These are phyloP conservation scores for Pilasporangium apinafurcum DNA, from an alignment of 352 stramenopile species.

Conservation along the genomic window DNA sequence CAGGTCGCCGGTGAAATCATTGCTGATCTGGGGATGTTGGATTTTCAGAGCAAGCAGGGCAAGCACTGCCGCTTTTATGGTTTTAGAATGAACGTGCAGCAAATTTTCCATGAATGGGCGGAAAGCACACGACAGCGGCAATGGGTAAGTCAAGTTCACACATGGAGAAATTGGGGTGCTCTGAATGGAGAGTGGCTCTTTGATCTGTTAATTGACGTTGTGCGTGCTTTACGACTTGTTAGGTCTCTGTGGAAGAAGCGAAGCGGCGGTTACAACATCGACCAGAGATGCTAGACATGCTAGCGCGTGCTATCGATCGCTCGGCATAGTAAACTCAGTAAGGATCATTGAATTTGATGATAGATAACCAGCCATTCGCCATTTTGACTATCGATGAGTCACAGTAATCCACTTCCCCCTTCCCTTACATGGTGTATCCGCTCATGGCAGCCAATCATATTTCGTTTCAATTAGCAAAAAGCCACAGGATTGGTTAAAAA, in stretches of 20 bases:
- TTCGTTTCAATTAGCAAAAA: no score
- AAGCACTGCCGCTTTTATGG: conserved; percentile 45
- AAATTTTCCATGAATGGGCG: conserved; percentile 49
- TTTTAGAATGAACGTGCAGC: conserved; percentile 20
- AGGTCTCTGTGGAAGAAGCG: conserved; percentile 27
- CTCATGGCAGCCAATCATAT: no score
- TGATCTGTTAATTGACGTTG: neutral
- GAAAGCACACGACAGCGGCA: conserved; percentile 42
- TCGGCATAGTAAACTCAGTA: no score
- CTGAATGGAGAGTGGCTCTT: no score
- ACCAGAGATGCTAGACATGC: conserved; percentile 37
- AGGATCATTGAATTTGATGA: no score
- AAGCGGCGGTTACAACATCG: conserved; percentile 18
- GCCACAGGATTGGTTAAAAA: no score
- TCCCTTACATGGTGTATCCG: no score
- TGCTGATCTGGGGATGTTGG: conserved; percentile 25
- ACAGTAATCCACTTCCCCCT: no score
- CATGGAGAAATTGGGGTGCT: no score
- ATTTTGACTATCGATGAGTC: no score
- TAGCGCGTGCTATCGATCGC: conserved; percentile 17
- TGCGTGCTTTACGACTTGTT: neutral
- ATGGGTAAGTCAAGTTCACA: conserved; percentile 27
- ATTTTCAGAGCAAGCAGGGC: conserved; percentile 44
- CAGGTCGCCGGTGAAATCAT: conserved; percentile 39
- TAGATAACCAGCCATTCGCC: no score